A percentile compares a stretch with the other conserved stretches of the same genome.
Conservation (phyloP, 805 yeast genomes). For the Pichia cephalocereana region DNA sequence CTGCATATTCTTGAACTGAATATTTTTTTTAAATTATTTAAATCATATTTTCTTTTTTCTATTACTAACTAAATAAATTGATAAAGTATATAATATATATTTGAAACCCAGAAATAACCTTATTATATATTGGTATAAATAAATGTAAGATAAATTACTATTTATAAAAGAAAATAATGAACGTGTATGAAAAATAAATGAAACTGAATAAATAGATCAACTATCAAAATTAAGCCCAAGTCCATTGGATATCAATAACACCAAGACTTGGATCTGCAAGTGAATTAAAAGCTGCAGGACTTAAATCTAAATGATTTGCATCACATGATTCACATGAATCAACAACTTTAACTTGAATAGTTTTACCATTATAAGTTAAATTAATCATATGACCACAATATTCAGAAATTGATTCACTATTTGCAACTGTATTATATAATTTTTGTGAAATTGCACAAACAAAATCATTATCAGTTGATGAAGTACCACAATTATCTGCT, state of each 20-base stretch:
- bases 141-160: not conserved
- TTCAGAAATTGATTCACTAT: constrained; percentile 23
- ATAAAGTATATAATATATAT: too few relatives aligned
- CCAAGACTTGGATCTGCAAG: constrained; percentile 40
- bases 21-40: too few relatives aligned
- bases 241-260: constrained; percentile 38
- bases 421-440: constrained; percentile 26
- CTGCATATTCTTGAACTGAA: too few relatives aligned
- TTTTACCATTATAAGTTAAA: constrained; percentile 37
- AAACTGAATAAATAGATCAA: not conserved
- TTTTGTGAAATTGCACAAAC: constrained; percentile 42
- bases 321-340: constrained; percentile 46
- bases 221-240: constrained; percentile 1
- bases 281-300: constrained; percentile 41
- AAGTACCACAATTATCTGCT: constrained; percentile 43
- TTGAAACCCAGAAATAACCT: too few relatives aligned
- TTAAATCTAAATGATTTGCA: constrained; percentile 39
- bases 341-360: constrained; percentile 43
- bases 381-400: constrained; percentile 43
- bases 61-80: too few relatives aligned
- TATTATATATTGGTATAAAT: too few relatives aligned
- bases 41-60: too few relatives aligned
- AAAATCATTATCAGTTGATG: constrained; percentile 31
- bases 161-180: not conserved
- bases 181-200: not conserved